Base-by-base conservation (phyloP, 2,329 filamentous ascomycete genomes). In the Lecanicillium sp. region DNA sequence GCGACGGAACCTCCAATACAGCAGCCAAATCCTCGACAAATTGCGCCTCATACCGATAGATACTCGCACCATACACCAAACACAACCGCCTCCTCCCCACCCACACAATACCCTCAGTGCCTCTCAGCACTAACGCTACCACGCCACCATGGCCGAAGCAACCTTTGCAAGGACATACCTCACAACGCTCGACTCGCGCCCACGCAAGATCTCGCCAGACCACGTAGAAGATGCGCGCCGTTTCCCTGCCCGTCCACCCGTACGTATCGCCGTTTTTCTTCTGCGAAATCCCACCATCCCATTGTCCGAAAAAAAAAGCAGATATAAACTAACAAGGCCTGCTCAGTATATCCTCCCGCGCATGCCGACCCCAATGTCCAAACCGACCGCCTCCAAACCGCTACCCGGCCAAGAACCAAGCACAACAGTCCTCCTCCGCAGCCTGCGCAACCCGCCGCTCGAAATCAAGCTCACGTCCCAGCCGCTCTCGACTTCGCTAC, bases 161-260 rank as follows among this genome's bases (percentile, higher is more conserved):
- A 68, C 78, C 36, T 96, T 95, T 60, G 83, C 87, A 51, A 87
- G 84, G 63, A 72, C 78, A 22, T 95, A 94, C 62, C 79, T 98
- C 50, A 70, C 80, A 37, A 75, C 78, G 16, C 76, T 96, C 45
- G 87, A 94, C 63, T 75, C 79, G 44, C 80, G 82, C 35, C 83
- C 88, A 7, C 62, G 80, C 51, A 94, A 89, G 68, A 75, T 96
- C 46, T 79, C 83, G n/a, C 70, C 85, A 47, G 87, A 96, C 60
- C 84, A 95, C 77, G 80, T 94, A 60, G 85, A 90, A 62, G 86
- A 95, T 56, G 79, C 86, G 35, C 80, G 80, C 52, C 78, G 73
- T 48, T 89, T 90, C 57, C 83, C 85, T 17, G 68, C 83, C 18
- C 78, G 84, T 45, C 72, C 79, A 48, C 83, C 88, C 13, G 90